Conservation (phyloP, 2,329 filamentous ascomycete genomes). For the Diaporthe citrichinensis region DNA sequence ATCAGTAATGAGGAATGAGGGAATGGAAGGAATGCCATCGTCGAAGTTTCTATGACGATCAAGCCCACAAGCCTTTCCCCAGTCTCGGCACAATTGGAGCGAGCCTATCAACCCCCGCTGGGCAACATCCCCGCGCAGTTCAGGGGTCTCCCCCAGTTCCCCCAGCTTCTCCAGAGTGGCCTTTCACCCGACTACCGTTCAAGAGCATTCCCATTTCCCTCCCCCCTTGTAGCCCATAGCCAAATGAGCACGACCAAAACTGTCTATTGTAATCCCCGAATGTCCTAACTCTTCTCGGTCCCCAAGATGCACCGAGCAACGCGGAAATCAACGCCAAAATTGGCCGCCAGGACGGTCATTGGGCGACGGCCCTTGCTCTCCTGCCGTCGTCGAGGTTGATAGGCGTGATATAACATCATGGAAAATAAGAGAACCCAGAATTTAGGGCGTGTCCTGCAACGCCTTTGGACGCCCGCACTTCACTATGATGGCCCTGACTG, state of each 20-base stretch:
- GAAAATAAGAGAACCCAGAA: neutral
- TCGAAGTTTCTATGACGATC: neutral
- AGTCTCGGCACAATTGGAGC: slow-evolving; percentile 25
- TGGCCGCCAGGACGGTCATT: slow-evolving; percentile 9
- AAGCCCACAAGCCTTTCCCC: neutral
- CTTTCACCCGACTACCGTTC: neutral
- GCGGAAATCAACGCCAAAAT: slow-evolving; percentile 6
- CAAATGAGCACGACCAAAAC: neutral
- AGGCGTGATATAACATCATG: neutral
- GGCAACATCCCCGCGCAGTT: slow-evolving; percentile 1
- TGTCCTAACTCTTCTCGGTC: slow-evolving; percentile 34
- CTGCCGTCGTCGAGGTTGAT: neutral
- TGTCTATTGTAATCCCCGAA: slow-evolving; percentile 13
- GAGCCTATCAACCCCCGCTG: slow-evolving; percentile 9
- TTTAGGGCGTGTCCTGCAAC: neutral
- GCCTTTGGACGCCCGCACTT: neutral
- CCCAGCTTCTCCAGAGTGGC: neutral
- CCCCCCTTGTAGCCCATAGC: neutral
- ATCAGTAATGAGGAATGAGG: neutral
- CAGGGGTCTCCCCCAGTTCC: slow-evolving; percentile 27
- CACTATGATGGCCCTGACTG: slow-evolving; percentile 25
- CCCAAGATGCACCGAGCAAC: slow-evolving; percentile 39
- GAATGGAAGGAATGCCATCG: neutral
- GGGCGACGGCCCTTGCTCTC: neutral
- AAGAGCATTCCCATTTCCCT: neutral